Evolutionary conservation across 2,329 filamentous ascomycete genomes (phyloP), one percentile per base, ranked within the genome.

Genomic region (Parafenestella ontariensis): DNA sequence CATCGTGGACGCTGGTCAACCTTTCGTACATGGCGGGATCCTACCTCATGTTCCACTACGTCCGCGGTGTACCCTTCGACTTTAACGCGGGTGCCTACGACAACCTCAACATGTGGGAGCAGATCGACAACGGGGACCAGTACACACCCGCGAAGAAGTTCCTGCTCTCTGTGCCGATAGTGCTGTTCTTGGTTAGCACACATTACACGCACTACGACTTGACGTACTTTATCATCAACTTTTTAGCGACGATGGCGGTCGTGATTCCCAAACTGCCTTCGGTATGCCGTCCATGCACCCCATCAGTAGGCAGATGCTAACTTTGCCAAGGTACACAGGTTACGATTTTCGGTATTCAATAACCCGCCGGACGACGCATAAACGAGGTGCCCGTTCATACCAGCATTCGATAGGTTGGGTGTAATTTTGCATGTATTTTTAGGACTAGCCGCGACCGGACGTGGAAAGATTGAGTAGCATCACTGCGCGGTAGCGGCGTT

Each of bases 31-130:
- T 98, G 93, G 90, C 95, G 72, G 93, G 92, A 71, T 97, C 94
- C 37, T 99, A 98, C 78, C 87, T 99, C 78, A 99, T 99, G 95
- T 99, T 99, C 80, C 95, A 99, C 80, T 96, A 92, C 83, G 95
- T 99, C 66, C 92, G 94, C 74, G 95, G 95, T 67, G 92, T 98
- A 42, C 95, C 95, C 5, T 99, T 99, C 74, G 95, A 99, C 78
- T 99, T 99, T 85, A 99, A 99, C 75, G 89, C 91, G 52, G 95
- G 95, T 55, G 95, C 95, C 67, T 99, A 98, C 78, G 95, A 99
- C 83, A 98, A 99, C 78, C 85, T 99, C 73, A 99, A 98, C 81
- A 98, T 99, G 95, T 99, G 95, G 95, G 95, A 99, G 82, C 95
- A 99, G 81, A 99, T 99, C 76, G 95, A 99, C 82, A 96, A 98